Percentiles rank a stretch among this genome's conserved stretches.
Conservation (phyloP, 2,329 filamentous ascomycete species). For the Curvularia hawaiiensis region DNA sequence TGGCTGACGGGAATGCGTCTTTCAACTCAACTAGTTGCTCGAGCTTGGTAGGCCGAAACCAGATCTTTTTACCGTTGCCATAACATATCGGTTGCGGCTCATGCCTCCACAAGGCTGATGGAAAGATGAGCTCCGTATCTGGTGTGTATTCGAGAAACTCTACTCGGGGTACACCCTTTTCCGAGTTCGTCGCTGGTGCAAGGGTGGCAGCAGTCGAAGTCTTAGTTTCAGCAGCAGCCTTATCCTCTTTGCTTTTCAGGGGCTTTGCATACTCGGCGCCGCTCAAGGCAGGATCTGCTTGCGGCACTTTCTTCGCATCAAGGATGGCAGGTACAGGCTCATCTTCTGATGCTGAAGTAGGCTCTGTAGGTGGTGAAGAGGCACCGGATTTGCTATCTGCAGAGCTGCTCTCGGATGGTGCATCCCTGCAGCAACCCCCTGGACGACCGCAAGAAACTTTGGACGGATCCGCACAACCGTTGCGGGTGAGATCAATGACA, state of each 20-base stretch:
- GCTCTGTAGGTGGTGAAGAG: slow-evolving; percentile 40
- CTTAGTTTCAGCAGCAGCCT: slow-evolving; percentile 56
- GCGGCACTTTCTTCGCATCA: slow-evolving; percentile 26
- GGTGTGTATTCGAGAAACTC: slow-evolving; percentile 88
- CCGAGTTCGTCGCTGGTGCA: slow-evolving; percentile 60
- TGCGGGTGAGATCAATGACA: slow-evolving; percentile 28
- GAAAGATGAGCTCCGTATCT: slow-evolving; percentile 92
- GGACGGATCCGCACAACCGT: slow-evolving; percentile 31
- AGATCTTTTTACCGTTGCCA: slow-evolving; percentile 90
- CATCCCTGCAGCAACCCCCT: slow-evolving; percentile 47
- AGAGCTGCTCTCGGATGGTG: slow-evolving; percentile 37
- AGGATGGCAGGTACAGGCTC: slow-evolving; percentile 35
- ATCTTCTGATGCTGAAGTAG: slow-evolving; percentile 32
- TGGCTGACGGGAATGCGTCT: slow-evolving; percentile 80
- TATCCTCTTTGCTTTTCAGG: slow-evolving; percentile 42
- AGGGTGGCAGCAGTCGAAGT: slow-evolving; percentile 40
- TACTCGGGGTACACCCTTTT: slow-evolving; percentile 58
- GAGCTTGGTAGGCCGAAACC: slow-evolving; percentile 87
- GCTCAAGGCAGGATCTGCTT: slow-evolving; percentile 31
- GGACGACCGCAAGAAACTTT: slow-evolving; percentile 44
- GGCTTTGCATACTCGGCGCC: slow-evolving; percentile 43
- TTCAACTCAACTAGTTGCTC: slow-evolving; percentile 90
- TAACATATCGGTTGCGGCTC: slow-evolving; percentile 80
- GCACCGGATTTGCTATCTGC: slow-evolving; percentile 32
- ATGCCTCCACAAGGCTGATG: slow-evolving; percentile 79